Evolutionary conservation across 257 asterid genomes (phyloP).

Genomic region (Agastache rugosa): DNA sequence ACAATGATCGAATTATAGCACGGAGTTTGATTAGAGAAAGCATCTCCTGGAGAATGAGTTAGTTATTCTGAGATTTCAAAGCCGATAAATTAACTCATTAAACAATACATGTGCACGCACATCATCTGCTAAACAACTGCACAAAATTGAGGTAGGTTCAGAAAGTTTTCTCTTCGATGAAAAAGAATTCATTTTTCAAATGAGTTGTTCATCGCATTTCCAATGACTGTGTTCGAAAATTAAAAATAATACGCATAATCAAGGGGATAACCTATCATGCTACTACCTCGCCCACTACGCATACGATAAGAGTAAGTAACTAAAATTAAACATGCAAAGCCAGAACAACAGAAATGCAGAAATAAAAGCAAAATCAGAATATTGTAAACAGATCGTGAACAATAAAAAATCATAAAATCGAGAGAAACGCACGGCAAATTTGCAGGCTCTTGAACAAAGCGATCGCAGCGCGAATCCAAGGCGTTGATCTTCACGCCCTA

Average conservation of each 20-base stretch:
- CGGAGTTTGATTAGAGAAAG: conserved; percentile 7
- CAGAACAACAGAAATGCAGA: background rate
- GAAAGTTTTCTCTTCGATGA: background rate
- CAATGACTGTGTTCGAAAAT: background rate
- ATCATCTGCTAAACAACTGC: background rate
- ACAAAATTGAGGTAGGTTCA: background rate
- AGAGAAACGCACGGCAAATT: conserved; percentile 35
- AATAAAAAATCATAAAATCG: conserved; percentile 8
- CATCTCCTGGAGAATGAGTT: background rate
- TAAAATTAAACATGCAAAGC: background rate
- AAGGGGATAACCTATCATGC: background rate
- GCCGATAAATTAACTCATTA: conserved; percentile 4
- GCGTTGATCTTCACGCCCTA: conserved; percentile 26
- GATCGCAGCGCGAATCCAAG: conserved; percentile 38
- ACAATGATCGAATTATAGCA: background rate
- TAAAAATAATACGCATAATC: background rate
- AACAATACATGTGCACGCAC: background rate
- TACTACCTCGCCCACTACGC: background rate
- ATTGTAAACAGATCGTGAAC: background rate
- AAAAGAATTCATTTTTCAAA: background rate
- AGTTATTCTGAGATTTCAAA: background rate
- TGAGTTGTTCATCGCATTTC: background rate
- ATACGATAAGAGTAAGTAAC: background rate
- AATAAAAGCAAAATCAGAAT: background rate
- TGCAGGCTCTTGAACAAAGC: conserved; percentile 34